phyloP scores from a whole-genome alignment of 257 asterid genomes.

The Solanum piurae region DNA sequence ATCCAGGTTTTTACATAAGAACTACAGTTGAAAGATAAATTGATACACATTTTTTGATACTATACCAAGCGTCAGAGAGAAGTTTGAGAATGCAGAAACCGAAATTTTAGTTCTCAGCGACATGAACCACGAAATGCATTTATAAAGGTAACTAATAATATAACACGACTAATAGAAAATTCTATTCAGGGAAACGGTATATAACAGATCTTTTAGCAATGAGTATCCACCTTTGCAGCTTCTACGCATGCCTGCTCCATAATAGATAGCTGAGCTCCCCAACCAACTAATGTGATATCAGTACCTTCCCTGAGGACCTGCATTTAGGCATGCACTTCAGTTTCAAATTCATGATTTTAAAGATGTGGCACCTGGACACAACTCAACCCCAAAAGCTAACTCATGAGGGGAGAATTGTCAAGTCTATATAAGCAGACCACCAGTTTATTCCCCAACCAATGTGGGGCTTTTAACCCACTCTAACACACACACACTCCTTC shows the following conservation, averaged over 20 bases:
- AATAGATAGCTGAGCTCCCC: slow-evolving; percentile 92
- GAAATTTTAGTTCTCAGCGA: neutral
- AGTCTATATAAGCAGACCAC: neutral
- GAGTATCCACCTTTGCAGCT: slow-evolving; percentile 67
- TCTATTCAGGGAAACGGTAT: neutral
- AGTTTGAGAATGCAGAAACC: neutral
- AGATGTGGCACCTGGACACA: neutral
- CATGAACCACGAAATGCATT: neutral
- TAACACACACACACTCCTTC: neutral
- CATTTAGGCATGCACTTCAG: slow-evolving; percentile 5
- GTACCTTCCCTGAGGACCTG: slow-evolving; percentile 91
- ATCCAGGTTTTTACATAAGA: neutral
- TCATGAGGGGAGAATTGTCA: neutral
- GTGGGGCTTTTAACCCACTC: neutral
- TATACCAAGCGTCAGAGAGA: neutral
- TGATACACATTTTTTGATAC: neutral
- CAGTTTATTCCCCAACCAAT: neutral
- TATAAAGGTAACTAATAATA: neutral
- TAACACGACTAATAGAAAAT: neutral
- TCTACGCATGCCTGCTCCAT: slow-evolving; percentile 85
- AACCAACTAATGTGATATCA: slow-evolving; percentile 92
- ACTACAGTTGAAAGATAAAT: neutral
- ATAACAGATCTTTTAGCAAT: neutral
- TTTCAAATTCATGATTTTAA: neutral
- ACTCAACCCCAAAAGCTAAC: neutral